A percentile compares a stretch with the other conserved stretches of the same genome.
Conservation (phyloP, 805 yeast species). For the Cyberlindnera euphorbiae region DNA sequence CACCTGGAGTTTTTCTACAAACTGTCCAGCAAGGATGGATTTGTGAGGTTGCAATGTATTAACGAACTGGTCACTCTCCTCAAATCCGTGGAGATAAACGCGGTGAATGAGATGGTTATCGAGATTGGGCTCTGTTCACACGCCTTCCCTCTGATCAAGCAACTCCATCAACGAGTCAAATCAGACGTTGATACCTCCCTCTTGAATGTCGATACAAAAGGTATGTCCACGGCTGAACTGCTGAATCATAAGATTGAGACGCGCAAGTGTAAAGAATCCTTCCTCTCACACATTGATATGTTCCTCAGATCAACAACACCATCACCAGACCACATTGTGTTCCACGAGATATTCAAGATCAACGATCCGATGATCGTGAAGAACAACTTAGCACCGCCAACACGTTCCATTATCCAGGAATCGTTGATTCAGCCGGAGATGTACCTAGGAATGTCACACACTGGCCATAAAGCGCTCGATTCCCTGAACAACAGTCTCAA, state of each 20-base stretch:
- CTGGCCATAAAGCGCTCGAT: slow-evolving; percentile 17
- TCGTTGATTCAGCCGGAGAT: slow-evolving; percentile 38
- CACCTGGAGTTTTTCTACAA: slow-evolving; percentile 21
- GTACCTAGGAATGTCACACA: slow-evolving; percentile 19
- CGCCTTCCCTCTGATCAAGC: slow-evolving; percentile 11
- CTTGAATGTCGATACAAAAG: not conserved
- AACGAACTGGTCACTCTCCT: slow-evolving; percentile 21
- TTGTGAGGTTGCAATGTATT: slow-evolving; percentile 20
- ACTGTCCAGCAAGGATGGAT: slow-evolving; percentile 21
- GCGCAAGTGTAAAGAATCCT: slow-evolving; percentile 15
- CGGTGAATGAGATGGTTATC: slow-evolving; percentile 6
- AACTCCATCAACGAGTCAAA: slow-evolving; percentile 15
- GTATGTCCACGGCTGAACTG: slow-evolving; percentile 3
- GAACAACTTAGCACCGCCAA: slow-evolving; percentile 39
- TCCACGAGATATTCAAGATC: slow-evolving; percentile 38
- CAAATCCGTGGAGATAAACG: slow-evolving; percentile 7
- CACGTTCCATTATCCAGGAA: slow-evolving; percentile 36
- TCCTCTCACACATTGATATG: slow-evolving; percentile 14
- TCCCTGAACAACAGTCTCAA: slow-evolving; percentile 35
- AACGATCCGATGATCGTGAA: slow-evolving; percentile 28
- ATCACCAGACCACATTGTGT: slow-evolving; percentile 20
- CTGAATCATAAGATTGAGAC: slow-evolving; percentile 22
- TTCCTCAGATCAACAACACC: slow-evolving; percentile 14
- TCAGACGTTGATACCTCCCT: slow-evolving; percentile 3
- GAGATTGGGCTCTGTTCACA: slow-evolving; percentile 11